Evolutionary conservation across 2,329 filamentous ascomycete species (phyloP).

Genomic region (Podosphaera aphanis): DNA sequence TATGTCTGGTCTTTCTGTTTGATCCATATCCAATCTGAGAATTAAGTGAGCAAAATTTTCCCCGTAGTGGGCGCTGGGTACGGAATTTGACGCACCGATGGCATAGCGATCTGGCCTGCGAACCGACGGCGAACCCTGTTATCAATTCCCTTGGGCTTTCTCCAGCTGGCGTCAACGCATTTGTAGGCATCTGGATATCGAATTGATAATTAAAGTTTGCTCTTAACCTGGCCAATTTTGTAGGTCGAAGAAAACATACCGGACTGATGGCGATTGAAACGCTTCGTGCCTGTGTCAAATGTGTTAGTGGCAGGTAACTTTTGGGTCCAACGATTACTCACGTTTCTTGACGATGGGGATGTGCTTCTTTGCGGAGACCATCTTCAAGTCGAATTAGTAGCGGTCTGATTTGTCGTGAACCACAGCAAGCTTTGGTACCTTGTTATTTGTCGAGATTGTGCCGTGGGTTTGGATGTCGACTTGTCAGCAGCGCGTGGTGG

Average conservation of each 20-base stretch:
- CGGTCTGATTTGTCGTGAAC: background rate
- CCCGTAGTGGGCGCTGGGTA: background rate
- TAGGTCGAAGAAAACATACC: constrained; percentile 16
- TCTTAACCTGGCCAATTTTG: background rate
- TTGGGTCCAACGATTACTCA: constrained; percentile 31
- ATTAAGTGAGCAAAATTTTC: background rate
- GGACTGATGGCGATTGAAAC: constrained; percentile 92
- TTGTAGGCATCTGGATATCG: constrained; percentile 47
- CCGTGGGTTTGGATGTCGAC: background rate
- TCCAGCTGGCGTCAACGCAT: constrained; percentile 75
- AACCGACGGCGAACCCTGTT: constrained; percentile 93
- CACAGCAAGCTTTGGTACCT: background rate
- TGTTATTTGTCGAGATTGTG: background rate
- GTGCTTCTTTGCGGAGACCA: constrained; percentile 99
- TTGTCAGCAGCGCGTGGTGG: background rate
- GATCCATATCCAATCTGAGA: constrained; percentile 85
- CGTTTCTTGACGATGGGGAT: constrained; percentile 99
- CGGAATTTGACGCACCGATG: constrained; percentile 51
- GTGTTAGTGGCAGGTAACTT: constrained; percentile 10
- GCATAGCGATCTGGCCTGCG: constrained; percentile 88
- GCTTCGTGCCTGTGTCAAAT: constrained; percentile 51
- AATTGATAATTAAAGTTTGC: background rate
- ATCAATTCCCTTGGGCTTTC: constrained; percentile 99
- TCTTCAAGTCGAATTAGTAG: constrained; percentile 26
- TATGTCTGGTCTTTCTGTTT: constrained; percentile 98